phyloP scores from a whole-genome alignment of 805 yeast genomes.

The Schwanniomyces yamadae region DNA sequence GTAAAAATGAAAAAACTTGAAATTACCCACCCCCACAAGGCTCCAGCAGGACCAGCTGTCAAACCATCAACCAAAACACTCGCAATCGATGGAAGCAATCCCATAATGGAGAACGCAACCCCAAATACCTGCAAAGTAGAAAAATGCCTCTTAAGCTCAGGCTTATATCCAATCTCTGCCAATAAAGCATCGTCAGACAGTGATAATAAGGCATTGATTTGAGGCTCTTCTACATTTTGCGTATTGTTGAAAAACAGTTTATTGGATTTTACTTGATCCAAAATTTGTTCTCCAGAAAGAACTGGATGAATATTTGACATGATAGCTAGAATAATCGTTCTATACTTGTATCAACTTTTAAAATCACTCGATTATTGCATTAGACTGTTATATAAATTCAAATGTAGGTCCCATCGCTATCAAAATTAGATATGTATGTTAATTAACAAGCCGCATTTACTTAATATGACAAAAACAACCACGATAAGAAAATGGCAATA shows the following conservation, averaged over 20 bases:
- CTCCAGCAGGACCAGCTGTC: constrained; percentile 30
- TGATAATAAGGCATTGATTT: constrained; percentile 20
- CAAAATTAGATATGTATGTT: too few relatives aligned
- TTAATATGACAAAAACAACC: too few relatives aligned
- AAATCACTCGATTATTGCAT: too few relatives aligned
- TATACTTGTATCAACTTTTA: too few relatives aligned
- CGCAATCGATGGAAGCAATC: constrained; percentile 30
- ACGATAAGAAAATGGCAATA: too few relatives aligned
- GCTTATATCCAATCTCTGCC: constrained; percentile 35
- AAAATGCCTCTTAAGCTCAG: constrained; percentile 28
- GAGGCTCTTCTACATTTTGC: constrained; percentile 28
- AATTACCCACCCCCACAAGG: constrained; percentile 32
- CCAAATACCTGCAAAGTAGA: constrained; percentile 33
- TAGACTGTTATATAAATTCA: too few relatives aligned
- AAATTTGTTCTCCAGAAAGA: constrained; percentile 21
- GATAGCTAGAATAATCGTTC: too few relatives aligned
- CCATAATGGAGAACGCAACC: constrained; percentile 36
- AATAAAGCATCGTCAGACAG: constrained; percentile 24
- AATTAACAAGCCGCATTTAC: too few relatives aligned
- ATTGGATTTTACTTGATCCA: constrained; percentile 25
- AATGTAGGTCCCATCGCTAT: too few relatives aligned
- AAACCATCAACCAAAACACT: constrained; percentile 24
- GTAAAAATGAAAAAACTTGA: constrained; percentile 24
- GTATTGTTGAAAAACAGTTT: constrained; percentile 25
- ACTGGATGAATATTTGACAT: constrained; percentile 11